phyloP scores from a whole-genome alignment of 768 basidiomycete species.

The Kwoniella shandongensis region DNA sequence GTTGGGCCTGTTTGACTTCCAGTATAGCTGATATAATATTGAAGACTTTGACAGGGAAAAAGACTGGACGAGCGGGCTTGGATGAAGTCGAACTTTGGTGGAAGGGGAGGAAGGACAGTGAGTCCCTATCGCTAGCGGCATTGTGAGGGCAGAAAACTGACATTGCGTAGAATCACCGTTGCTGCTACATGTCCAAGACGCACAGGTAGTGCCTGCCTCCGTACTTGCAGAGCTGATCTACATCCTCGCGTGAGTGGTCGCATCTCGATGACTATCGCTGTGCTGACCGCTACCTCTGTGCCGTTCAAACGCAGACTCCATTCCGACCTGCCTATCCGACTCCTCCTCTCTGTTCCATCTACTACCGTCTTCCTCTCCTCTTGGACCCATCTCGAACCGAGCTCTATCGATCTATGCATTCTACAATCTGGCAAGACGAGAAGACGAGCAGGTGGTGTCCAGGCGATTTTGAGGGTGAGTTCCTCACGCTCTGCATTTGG shows the following conservation, averaged over 20 bases:
- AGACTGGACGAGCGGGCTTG: slow-evolving; percentile 28
- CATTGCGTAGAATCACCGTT: slow-evolving; percentile 20
- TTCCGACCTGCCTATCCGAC: slow-evolving; percentile 26
- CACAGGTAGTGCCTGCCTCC: slow-evolving; percentile 27
- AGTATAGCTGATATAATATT: slow-evolving; percentile 2
- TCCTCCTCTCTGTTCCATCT: slow-evolving; percentile 42
- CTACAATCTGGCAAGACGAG: slow-evolving; percentile 17
- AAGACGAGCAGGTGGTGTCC: slow-evolving; percentile 15
- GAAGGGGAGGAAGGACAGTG: slow-evolving; percentile 21
- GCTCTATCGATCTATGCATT: slow-evolving; percentile 30
- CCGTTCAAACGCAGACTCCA: slow-evolving; percentile 20
- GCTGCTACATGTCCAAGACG: slow-evolving; percentile 38
- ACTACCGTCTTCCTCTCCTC: slow-evolving; percentile 27
- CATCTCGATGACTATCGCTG: neutral
- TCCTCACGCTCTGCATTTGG: neutral
- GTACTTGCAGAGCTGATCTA: slow-evolving; percentile 40
- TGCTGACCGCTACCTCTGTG: neutral
- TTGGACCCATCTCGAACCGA: slow-evolving; percentile 35
- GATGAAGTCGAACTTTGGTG: slow-evolving; percentile 39
- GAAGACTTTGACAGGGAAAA: slow-evolving; percentile 5
- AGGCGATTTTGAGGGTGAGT: slow-evolving; percentile 22
- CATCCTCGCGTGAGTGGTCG: slow-evolving; percentile 31
- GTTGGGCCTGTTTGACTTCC: neutral
- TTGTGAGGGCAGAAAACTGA: neutral
- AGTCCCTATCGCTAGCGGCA: neutral